Evolutionary conservation across 352 stramenopile genomes (phyloP), one percentile per base, ranked within the genome.

Genomic region (Phytophthora cactorum): DNA sequence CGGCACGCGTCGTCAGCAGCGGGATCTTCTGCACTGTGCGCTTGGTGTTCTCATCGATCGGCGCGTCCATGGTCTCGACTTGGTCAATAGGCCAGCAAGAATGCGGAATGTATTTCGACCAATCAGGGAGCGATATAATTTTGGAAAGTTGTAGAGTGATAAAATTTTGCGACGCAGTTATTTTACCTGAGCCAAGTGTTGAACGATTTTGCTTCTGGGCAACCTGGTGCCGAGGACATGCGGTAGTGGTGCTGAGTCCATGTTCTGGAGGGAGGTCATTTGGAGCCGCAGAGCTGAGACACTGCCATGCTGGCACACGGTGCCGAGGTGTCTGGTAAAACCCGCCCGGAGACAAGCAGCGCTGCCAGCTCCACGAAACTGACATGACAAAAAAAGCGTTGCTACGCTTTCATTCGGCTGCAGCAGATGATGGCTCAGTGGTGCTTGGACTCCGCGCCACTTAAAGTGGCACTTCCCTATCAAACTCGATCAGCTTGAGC

Each of bases 1-100:
- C 88, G 0, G 89, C 89, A n/a, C 86, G 79, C 22, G 82, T 91
- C 39, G 67, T 74, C n/a, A 97, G 77, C 66, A 96, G 76, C 69
- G 87, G 87, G 54, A 95, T 90, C 74, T 92, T 84, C 79, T 93
- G 86, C 71, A 93, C 85, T 28, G 84, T 89, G 63, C 74, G 79
- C 81, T 93, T 92, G 29, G 85, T 93, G 46, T 78, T 76, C 63
- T 93, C 87, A 50, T 93, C 86, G 64, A 93, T 92, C 17, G 85
- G 81, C n/a, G 82, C 80, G 75, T 92, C 82, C 85, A 92, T 92
- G 4, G 28, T 64, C 8, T 28, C n/a, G 44, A 50, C 44, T 50
- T 50, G 10, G 32, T 38, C 29, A 34, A 34, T 34, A 34, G 29
- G 8, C n/a, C 22, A 6, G 15, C 0, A 27, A 32, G 46, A 25